Conservation (phyloP, 257 asterid species). For the Solanum chilense region DNA sequence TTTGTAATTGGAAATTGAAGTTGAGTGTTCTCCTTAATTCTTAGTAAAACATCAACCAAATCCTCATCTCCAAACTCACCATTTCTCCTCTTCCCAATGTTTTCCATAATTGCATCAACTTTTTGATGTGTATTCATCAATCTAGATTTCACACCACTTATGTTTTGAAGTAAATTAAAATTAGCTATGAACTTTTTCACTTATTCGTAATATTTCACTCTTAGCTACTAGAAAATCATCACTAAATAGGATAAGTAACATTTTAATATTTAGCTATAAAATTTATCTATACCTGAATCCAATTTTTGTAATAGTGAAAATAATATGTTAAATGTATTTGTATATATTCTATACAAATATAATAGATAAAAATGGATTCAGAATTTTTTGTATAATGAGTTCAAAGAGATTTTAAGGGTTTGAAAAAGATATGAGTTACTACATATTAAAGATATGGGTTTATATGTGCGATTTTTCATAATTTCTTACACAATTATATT, state of each 20-base stretch:
- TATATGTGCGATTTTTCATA: too few species aligned
- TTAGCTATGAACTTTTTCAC: too few species aligned
- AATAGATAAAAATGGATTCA: background rate
- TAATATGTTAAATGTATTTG: too few species aligned
- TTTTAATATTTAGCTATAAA: too few species aligned
- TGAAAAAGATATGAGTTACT: background rate
- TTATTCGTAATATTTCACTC: too few species aligned
- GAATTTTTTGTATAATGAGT: background rate
- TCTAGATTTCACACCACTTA: background rate
- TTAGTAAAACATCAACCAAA: background rate
- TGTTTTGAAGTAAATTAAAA: background rate
- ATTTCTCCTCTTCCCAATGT: background rate
- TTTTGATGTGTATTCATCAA: background rate
- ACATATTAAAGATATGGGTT: too few species aligned
- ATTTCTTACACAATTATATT: too few species aligned
- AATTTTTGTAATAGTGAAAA: too few species aligned
- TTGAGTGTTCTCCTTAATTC: background rate
- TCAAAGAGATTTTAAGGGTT: too few species aligned
- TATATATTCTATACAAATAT: background rate
- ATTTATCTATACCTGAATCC: too few species aligned
- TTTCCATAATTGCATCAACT: background rate
- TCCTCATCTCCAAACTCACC: background rate
- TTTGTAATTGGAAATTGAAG: background rate
- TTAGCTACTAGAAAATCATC: too few species aligned
- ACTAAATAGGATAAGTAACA: too few species aligned